These are phyloP conservation scores for Hemileccinum rubropunctum DNA, from an alignment of 768 basidiomycete genomes.

Conservation along the genomic window DNA sequence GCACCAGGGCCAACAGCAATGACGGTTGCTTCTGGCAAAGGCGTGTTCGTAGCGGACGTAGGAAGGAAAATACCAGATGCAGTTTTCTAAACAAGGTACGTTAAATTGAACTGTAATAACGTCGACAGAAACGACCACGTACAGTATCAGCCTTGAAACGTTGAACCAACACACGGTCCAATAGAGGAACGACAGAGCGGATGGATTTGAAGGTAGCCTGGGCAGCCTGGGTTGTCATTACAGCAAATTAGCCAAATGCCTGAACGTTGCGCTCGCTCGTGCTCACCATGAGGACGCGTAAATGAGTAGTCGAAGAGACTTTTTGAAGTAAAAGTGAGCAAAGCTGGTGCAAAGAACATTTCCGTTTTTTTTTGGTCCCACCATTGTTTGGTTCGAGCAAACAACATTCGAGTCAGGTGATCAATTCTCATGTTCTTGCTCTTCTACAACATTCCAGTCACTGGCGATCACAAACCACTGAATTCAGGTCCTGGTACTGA, in stretches of 20 bases:
- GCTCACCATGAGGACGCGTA: slow-evolving; percentile 28
- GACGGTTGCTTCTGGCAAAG: slow-evolving; percentile 96
- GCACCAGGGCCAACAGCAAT: slow-evolving; percentile 94
- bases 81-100: slow-evolving; percentile 72
- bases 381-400: slow-evolving; percentile 29
- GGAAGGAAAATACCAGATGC: slow-evolving; percentile 94
- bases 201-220: slow-evolving; percentile 96
- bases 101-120: not conserved
- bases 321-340: slow-evolving; percentile 22
- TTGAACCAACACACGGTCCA: slow-evolving; percentile 97
- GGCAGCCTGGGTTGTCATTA: slow-evolving; percentile 51
- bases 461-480: too few relatives aligned
- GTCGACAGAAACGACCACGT: slow-evolving; percentile 28
- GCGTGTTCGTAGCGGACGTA: slow-evolving; percentile 77
- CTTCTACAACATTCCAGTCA: too few relatives aligned
- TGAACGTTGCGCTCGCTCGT: not conserved
- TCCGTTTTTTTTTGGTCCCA: slow-evolving; percentile 18
- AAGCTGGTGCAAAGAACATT: slow-evolving; percentile 14
- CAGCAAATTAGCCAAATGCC: slow-evolving; percentile 1
- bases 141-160: slow-evolving; percentile 96
- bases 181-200: slow-evolving; percentile 82
- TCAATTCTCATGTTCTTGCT: not conserved
- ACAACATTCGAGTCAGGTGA: slow-evolving; percentile 28
- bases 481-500: too few relatives aligned
- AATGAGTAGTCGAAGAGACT: slow-evolving; percentile 5